Percentiles rank a stretch among this genome's conserved stretches.
phyloP scores from a whole-genome alignment of 176 grass and related monocot genomes.

The Paspalum notatum region DNA sequence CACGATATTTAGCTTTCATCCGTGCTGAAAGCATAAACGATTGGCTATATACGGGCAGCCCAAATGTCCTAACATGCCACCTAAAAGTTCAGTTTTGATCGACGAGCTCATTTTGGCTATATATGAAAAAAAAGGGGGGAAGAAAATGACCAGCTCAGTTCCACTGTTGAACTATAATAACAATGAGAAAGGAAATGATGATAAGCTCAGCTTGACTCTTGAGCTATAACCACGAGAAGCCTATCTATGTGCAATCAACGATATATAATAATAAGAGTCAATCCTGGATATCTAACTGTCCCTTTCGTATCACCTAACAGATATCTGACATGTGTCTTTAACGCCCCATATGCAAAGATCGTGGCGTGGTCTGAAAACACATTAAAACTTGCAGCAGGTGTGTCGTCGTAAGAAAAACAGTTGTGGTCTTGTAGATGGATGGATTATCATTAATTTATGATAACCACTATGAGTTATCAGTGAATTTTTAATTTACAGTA shows the following conservation, averaged over 20 bases:
- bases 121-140: too few species aligned
- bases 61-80: too few species aligned
- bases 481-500: too few species aligned
- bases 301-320: neutral
- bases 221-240: neutral
- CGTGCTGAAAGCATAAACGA: neutral
- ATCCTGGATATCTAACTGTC: neutral
- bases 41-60: too few species aligned
- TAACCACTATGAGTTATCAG: neutral
- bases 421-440: neutral
- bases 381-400: neutral
- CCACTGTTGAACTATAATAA: too few species aligned
- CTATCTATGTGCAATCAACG: neutral
- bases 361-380: neutral
- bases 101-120: too few species aligned
- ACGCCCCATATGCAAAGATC: neutral
- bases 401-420: neutral
- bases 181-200: neutral
- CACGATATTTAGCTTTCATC: slow-evolving; percentile 22
- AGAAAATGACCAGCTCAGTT: too few species aligned
- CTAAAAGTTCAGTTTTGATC: too few species aligned
- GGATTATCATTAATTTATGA: neutral
- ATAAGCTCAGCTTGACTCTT: neutral
- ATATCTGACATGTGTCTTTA: too few species aligned
- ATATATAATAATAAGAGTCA: neutral